Base-by-base conservation (phyloP, 164 flowering plant genomes). In the Chloranthus sessilifolius region DNA sequence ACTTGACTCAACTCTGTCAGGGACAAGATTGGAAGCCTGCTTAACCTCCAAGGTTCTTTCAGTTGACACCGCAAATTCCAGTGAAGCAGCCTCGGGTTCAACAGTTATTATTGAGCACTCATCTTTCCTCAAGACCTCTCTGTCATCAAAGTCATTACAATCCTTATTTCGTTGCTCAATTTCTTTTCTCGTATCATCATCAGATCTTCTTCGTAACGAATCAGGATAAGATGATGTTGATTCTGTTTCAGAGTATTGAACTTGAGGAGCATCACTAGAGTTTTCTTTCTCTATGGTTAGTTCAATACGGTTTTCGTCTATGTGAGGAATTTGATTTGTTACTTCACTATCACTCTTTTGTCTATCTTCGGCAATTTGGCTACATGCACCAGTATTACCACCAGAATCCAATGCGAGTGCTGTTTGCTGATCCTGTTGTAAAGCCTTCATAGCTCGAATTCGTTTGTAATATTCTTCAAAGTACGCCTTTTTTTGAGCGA, bases 401-500 rank as follows among this genome's bases (percentile, higher is more conserved):
- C 16, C 34, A 45, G 58, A 34, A 35, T 47, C 53, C 43, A 43
- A 26, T 19, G 10, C 30, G 23, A n/a, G 21, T n/a, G 9, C 39
- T 4, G 43, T 45, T 39, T 46, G 48, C 31, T 60, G 58, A 43
- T 60, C 53, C 4, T 39, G 47, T 47, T 63, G 66, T 39, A 63
- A 30, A 22, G 39, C 56, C 62, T 68, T 68, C 17, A 60, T 40
- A 26, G 35, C 57, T 56, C 69, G 63, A 27, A 68, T 23, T 19
- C 29, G 60, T 40, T 30, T 56, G 59, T 68, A 68, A 38, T 68
- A 60, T 43, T 60, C 73, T 43, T 68, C 73, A 49, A 68, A 68
- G 43, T 60, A 63, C 2, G 73, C 73, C 56, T 64, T 68, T 60
- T 68, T 68, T 28, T 60, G 69, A 33, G 73, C 73, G 10, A 68